Evolutionary conservation across 805 yeast genomes (phyloP).

Genomic region (Clavispora vitiphila): DNA sequence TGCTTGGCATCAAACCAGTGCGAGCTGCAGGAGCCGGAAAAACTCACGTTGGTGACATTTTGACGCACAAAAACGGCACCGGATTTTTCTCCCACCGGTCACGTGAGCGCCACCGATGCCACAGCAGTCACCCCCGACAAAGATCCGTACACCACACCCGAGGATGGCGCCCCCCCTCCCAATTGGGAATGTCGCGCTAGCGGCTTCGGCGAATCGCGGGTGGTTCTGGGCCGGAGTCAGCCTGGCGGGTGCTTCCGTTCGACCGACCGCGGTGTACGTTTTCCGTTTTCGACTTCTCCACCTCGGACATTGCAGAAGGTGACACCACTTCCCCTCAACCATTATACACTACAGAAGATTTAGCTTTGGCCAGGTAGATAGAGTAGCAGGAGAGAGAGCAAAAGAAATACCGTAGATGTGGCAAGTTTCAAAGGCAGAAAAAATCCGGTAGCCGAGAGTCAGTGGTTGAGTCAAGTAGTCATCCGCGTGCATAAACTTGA

Average conservation of each 20-base stretch:
- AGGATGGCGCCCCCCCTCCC: neutral
- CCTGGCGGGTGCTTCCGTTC: neutral
- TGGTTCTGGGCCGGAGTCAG: neutral
- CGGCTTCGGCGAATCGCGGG: neutral
- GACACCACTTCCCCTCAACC: neutral
- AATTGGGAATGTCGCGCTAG: neutral
- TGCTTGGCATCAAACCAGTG: neutral
- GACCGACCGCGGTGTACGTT: neutral
- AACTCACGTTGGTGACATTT: too few relatives aligned
- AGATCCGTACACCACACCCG: neutral
- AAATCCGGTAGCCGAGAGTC: too few relatives aligned
- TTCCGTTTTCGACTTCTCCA: neutral
- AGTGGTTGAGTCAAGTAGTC: constrained; percentile 4
- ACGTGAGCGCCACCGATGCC: too few relatives aligned
- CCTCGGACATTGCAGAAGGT: neutral
- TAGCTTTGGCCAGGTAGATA: too few relatives aligned
- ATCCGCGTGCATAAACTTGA: constrained; percentile 9
- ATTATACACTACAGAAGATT: neutral
- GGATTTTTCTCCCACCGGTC: too few relatives aligned
- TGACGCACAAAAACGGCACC: too few relatives aligned
- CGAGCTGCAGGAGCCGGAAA: neutral
- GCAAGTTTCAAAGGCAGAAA: too few relatives aligned
- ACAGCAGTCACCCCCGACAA: too few relatives aligned
- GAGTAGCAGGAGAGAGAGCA: too few relatives aligned
- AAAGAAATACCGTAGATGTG: too few relatives aligned